Base-by-base conservation (phyloP, 2,329 filamentous ascomycete species). In the Pyrenophora seminiperda region DNA sequence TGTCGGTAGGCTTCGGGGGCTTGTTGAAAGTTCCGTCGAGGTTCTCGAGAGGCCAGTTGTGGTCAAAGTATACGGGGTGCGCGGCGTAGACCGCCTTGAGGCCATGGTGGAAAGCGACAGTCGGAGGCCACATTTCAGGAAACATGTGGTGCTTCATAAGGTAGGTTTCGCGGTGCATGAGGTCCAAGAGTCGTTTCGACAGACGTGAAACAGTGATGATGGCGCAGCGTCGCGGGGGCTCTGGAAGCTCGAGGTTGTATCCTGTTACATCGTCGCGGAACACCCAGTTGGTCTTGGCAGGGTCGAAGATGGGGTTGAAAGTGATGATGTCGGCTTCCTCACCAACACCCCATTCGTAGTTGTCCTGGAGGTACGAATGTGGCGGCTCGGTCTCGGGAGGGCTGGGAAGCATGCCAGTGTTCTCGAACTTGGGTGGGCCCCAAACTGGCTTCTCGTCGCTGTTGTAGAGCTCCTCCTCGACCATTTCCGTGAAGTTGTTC, bases 231-330 rank as follows among this genome's bases (percentile, higher is more conserved):
- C 89, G 84, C 10, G 89, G 88, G 1, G 89, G 81, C 36, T 85
- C 79, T 3, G 74, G 74, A 17, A 79, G 70, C 38, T 76, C 68
- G 49, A 76, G 76, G 51, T 79, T 75, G 74, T 88, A 91, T 32
- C 86, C 86, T 74, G 85, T 88, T 18, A 89, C 78, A 57, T 89
- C 84, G 59, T 84, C 78, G 41, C 79, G 79, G 67, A 88, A 86
- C 22, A 89, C 81, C 89, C 89, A 92, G 60, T 84, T 85, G 43
- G 88, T 91, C 61, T 82, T 80, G 33, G 83, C 77, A 0, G 87
- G 85, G 65, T 92, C 86, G 75, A 92, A 91, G 54, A 92, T 88
- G n/a, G 89, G 89, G 24, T 87, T 84, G 58, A 92, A 83, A 6
- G 84, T 86, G 66, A 90, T 86, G 50, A 88, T 80, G 66, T 91